Base-by-base conservation (phyloP, 2,329 filamentous ascomycete species). In the Ceratocystis colombiana region DNA sequence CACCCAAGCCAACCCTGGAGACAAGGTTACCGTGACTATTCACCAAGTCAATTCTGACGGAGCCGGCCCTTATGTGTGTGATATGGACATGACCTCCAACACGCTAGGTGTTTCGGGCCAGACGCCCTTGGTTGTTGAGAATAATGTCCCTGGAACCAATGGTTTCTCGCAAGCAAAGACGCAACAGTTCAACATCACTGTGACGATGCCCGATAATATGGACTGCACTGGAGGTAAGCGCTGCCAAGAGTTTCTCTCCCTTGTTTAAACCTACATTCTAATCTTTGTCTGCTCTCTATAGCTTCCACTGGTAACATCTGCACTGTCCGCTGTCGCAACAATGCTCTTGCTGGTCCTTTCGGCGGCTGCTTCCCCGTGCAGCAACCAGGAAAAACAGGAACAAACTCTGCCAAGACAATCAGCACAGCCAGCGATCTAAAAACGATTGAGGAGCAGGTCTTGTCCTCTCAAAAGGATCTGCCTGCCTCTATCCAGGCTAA, bases 251-350 rank as follows among this genome's bases (percentile, higher is more conserved):
- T 1, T 5, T 4, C 0, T 17, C 3, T 0, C 1, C 8, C 6
- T 3, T 7, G 12, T 30, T 10, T n/a, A 22, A 15, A 22, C 12
- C 15, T n/a, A 37, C 17, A 59, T 33, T 33, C 28, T 33, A 30
- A 33, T 67, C 1, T 12, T 4, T 0, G 2, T 20, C 4, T 5
- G 37, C 15, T 12, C 68, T 68, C 5, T 6, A 12, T 15, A 79
- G 79, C 75, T 6, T 82, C 82, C 0, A 82, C 82, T 1, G 84
- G 84, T 55, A 80, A 83, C 65, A 71, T 84, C 48, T 84, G 82
- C 76, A 84, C 82, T 0, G 76, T 85, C 22, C 79, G 83, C 45
- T 85, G 83, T 76, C 77, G 81, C 22, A 85, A 85, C 75, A 81
- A 79, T 66, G 80, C 82, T 3, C 73, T 79, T 2, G 81, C 81